Conservation (phyloP, 768 basidiomycete species). For the Tulasnella sp. region DNA sequence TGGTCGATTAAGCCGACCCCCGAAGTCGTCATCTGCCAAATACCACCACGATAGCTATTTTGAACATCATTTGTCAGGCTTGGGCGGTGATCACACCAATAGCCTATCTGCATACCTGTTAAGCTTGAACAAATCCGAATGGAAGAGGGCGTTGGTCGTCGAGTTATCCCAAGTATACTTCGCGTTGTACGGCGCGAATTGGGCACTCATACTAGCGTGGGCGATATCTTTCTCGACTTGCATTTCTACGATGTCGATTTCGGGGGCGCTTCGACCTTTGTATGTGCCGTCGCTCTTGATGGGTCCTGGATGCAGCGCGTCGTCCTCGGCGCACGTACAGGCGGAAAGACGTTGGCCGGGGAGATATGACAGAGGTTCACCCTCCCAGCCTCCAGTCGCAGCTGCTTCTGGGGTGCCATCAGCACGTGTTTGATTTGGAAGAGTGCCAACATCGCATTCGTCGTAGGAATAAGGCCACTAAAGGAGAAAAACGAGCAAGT, state of each 20-base stretch:
- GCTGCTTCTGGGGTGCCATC: conserved; percentile 22
- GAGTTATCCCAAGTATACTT: conserved; percentile 67
- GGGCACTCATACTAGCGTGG: conserved; percentile 78
- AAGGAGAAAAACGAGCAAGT: not conserved
- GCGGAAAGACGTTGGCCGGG: conserved; percentile 82
- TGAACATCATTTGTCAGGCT: conserved; percentile 37
- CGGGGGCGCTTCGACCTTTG: conserved; percentile 77
- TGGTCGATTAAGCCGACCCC: conserved; percentile 66
- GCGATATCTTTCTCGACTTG: conserved; percentile 35
- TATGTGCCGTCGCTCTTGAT: conserved; percentile 69
- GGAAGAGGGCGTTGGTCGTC: conserved; percentile 53
- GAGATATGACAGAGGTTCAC: conserved; percentile 67
- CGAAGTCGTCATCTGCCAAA: conserved; percentile 80
- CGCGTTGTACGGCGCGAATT: conserved; percentile 68
- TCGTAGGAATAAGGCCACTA: conserved; percentile 49
- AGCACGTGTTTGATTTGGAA: conserved; percentile 74
- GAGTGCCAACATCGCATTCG: conserved; percentile 85
- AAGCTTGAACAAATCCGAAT: conserved; percentile 48
- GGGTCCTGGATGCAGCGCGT: conserved; percentile 82
- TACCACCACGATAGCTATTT: conserved; percentile 49
- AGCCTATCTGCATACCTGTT: conserved; percentile 52
- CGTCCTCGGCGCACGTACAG: conserved; percentile 84
- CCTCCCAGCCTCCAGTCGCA: conserved; percentile 26
- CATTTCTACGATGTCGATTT: conserved; percentile 89
- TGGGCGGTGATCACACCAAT: conserved; percentile 23